Base-by-base conservation (phyloP, 192 early-diverging fungal genomes). In the Cetraspora pellucida region DNA sequence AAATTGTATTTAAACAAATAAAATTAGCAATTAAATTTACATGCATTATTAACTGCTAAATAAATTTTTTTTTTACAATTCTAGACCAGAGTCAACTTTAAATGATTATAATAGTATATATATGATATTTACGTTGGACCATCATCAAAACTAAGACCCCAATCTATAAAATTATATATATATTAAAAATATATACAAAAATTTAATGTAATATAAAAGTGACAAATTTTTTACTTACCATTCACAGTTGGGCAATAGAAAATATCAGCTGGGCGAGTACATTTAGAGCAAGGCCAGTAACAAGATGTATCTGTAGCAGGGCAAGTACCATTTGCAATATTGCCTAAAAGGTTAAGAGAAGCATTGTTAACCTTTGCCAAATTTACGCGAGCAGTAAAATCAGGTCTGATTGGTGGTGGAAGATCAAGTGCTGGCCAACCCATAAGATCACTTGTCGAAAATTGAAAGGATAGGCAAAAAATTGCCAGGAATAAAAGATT, bases 331-430 rank as follows among this genome's bases (percentile, higher is more conserved):
- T 10, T 14, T 4, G 23, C 30, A 71, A 50, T 3, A 54, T 14
- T n/a, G 3, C 1, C 23, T 0, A 8, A 0, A 25, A 19, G 47
- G 13, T 13, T 10, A 44, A 54, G 1, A 30, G 69, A 25, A 54
- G 49, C 49, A 0, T 54, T 28, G 3, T 78, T 77, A 23, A 65
- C 47, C 63, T 83, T 79, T 31, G 77, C 43, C 16, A 81, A 28
- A 49, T 83, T 77, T 23, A 83, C 82, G n/a, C 79, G 37, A 47
- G 77, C 77, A 25, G 79, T 63, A 79, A 79, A 83, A 0, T 60
- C 58, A 37, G 58, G 68, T 19, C 77, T 76, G 61, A 75, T 75
- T 59, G 82, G 82, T 23, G 82, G 82, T 21, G 60, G 11, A 47
- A 78, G 68, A 67, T 83, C 82, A 46, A 83, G 37, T 10, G 65